A percentile compares a stretch with the other conserved stretches of the same genome.
These are phyloP conservation scores for Vitellaria paradoxa DNA, from an alignment of 179 eudicot species.

Conservation along the genomic window DNA sequence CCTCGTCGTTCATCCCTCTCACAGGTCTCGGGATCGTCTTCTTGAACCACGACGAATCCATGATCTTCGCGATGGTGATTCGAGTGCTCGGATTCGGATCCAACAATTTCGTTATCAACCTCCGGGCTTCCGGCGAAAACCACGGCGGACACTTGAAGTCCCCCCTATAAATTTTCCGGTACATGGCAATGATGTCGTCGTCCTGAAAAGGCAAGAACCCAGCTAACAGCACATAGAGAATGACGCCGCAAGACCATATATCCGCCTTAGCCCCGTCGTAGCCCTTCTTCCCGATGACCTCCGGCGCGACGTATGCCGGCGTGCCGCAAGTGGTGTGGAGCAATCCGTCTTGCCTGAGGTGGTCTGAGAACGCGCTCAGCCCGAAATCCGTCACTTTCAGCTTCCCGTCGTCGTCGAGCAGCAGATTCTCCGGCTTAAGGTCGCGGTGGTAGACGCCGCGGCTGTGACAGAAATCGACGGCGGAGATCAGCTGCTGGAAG, in stretches of 20 bases:
- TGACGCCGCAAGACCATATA: slow-evolving; percentile 72
- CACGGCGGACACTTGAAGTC: slow-evolving; percentile 66
- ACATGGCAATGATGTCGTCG: slow-evolving; percentile 51
- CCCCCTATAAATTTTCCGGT: slow-evolving; percentile 49
- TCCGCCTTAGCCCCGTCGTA: slow-evolving; percentile 75
- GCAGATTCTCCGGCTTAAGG: slow-evolving; percentile 56
- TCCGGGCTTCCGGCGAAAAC: slow-evolving; percentile 46
- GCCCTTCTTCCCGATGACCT: slow-evolving; percentile 60
- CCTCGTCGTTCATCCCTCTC: background rate
- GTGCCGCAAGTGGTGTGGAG: slow-evolving; percentile 72
- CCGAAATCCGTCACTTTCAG: slow-evolving; percentile 72
- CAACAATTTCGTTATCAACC: slow-evolving; percentile 45
- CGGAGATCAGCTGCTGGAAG: slow-evolving; percentile 72
- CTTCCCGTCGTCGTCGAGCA: slow-evolving; percentile 46
- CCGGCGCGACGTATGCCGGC: slow-evolving; percentile 77
- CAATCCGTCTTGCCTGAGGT: slow-evolving; percentile 34
- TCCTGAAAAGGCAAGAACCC: slow-evolving; percentile 67
- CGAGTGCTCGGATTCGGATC: slow-evolving; percentile 59
- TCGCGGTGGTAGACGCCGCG: slow-evolving; percentile 76
- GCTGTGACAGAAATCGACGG: slow-evolving; percentile 69
- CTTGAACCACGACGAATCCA: slow-evolving; percentile 53
- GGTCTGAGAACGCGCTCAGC: slow-evolving; percentile 42
- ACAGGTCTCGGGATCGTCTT: slow-evolving; percentile 13
- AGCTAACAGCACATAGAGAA: slow-evolving; percentile 52
- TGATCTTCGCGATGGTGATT: slow-evolving; percentile 37